phyloP scores from a whole-genome alignment of 2,329 filamentous ascomycete species.

The Neofusicoccum parvum region DNA sequence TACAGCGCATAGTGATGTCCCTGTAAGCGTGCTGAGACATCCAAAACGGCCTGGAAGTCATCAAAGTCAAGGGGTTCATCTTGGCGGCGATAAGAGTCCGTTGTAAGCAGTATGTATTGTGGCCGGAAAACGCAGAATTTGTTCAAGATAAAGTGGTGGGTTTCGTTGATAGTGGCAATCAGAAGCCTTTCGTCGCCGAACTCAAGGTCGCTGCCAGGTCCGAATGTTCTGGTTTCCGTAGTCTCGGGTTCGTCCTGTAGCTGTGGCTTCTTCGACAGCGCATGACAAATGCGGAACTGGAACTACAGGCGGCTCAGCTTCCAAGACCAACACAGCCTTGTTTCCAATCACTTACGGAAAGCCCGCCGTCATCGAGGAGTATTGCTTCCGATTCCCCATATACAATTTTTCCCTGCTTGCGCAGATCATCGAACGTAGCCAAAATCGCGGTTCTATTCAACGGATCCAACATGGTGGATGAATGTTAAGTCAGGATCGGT shows the following conservation, averaged over 20 bases:
- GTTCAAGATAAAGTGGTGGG: constrained; percentile 52
- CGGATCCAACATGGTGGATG: background rate
- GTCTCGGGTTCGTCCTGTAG: constrained; percentile 28
- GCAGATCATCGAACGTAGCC: background rate
- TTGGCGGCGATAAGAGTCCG: constrained; percentile 52
- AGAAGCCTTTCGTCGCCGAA: constrained; percentile 47
- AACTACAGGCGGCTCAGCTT: constrained; percentile 26
- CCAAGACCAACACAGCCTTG: background rate
- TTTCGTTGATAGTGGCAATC: constrained; percentile 42
- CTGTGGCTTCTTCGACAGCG: constrained; percentile 35
- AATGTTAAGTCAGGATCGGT: too few relatives aligned
- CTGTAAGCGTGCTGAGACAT: constrained; percentile 26
- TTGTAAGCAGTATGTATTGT: constrained; percentile 52
- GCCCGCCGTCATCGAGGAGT: background rate
- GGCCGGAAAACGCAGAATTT: constrained; percentile 53
- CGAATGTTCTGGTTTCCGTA: constrained; percentile 31
- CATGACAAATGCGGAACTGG: constrained; percentile 36
- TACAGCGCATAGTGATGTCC: constrained; percentile 42
- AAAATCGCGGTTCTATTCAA: background rate
- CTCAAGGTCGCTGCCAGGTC: constrained; percentile 45
- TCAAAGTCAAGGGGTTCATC: constrained; percentile 43
- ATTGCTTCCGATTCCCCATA: background rate
- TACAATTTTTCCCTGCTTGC: background rate
- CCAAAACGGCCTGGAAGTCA: constrained; percentile 46
- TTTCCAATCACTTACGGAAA: background rate